Evolutionary conservation across 306 rosid species (phyloP).

Genomic region (Clitoria ternatea): DNA sequence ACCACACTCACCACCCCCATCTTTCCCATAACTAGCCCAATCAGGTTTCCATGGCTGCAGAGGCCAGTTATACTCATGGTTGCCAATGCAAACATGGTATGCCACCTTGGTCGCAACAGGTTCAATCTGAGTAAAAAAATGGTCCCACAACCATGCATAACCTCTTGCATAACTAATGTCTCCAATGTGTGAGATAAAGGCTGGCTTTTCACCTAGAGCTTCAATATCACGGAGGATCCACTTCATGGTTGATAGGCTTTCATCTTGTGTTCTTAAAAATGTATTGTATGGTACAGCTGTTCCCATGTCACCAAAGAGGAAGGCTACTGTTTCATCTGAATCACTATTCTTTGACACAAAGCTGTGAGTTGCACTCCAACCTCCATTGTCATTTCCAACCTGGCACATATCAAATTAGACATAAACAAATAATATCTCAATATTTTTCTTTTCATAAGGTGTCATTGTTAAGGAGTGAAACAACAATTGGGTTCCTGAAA

Average conservation of each 20-base stretch:
- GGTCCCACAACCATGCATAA: slow-evolving; percentile 87
- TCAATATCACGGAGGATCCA: slow-evolving; percentile 91
- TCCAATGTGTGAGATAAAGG: slow-evolving; percentile 87
- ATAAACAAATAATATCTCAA: background rate
- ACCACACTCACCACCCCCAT: slow-evolving; percentile 98
- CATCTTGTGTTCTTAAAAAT: slow-evolving; percentile 71
- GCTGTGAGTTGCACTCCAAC: slow-evolving; percentile 71
- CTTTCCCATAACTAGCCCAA: slow-evolving; percentile 76
- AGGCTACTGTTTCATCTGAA: slow-evolving; percentile 74
- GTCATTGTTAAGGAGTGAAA: background rate
- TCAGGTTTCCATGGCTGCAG: slow-evolving; percentile 80
- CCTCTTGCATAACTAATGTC: slow-evolving; percentile 97
- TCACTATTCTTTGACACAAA: slow-evolving; percentile 63
- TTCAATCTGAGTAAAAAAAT: slow-evolving; percentile 70
- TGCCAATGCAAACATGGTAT: slow-evolving; percentile 93
- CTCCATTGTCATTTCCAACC: slow-evolving; percentile 81
- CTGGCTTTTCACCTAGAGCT: slow-evolving; percentile 77
- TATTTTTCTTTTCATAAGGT: background rate
- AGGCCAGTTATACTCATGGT: slow-evolving; percentile 91
- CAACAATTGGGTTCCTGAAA: background rate
- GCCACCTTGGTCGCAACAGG: slow-evolving; percentile 70
- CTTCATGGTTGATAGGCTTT: slow-evolving; percentile 74
- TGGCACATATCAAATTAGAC: slow-evolving; percentile 17
- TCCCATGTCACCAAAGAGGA: slow-evolving; percentile 94
- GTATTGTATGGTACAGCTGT: slow-evolving; percentile 70